Evolutionary conservation across 2,329 filamentous ascomycete genomes (phyloP).

Genomic region (Exophiala sp.): DNA sequence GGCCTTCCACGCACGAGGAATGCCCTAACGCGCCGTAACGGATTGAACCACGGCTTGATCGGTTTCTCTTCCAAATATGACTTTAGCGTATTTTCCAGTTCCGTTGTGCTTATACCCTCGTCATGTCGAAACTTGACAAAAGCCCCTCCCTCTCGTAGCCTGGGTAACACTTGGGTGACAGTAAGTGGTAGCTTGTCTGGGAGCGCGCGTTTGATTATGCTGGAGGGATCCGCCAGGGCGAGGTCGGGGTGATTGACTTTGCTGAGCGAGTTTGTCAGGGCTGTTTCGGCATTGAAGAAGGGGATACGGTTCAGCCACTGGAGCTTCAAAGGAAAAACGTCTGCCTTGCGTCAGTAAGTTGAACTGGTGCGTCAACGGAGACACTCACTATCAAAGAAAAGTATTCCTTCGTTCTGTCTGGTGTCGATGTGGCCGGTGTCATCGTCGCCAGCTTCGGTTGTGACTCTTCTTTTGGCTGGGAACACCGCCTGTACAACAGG

Average conservation of each 20-base stretch:
- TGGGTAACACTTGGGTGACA: slow-evolving; percentile 73
- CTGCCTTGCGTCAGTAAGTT: slow-evolving; percentile 39
- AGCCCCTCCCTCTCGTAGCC: slow-evolving; percentile 84
- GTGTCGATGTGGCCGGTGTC: slow-evolving; percentile 70
- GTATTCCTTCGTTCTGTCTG: slow-evolving; percentile 67
- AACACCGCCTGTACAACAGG: background rate
- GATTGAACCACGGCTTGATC: slow-evolving; percentile 85
- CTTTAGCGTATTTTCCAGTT: slow-evolving; percentile 57
- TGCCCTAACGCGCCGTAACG: slow-evolving; percentile 64
- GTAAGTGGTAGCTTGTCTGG: slow-evolving; percentile 58
- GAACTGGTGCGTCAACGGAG: no score
- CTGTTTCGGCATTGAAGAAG: slow-evolving; percentile 41
- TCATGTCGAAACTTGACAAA: slow-evolving; percentile 77
- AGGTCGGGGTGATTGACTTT: slow-evolving; percentile 48
- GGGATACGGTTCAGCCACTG: slow-evolving; percentile 55
- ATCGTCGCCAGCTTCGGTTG: slow-evolving; percentile 31
- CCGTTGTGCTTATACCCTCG: slow-evolving; percentile 41
- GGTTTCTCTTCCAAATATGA: slow-evolving; percentile 62
- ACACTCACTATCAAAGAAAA: slow-evolving; percentile 79
- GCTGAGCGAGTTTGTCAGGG: slow-evolving; percentile 46
- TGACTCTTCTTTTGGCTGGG: slow-evolving; percentile 14
- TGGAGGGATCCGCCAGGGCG: slow-evolving; percentile 51
- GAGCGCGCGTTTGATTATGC: slow-evolving; percentile 56
- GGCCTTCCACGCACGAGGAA: slow-evolving; percentile 75
- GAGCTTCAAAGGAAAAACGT: slow-evolving; percentile 77